These are phyloP conservation scores for Corylus americana DNA, from an alignment of 306 rosid genomes.

Conservation along the genomic window DNA sequence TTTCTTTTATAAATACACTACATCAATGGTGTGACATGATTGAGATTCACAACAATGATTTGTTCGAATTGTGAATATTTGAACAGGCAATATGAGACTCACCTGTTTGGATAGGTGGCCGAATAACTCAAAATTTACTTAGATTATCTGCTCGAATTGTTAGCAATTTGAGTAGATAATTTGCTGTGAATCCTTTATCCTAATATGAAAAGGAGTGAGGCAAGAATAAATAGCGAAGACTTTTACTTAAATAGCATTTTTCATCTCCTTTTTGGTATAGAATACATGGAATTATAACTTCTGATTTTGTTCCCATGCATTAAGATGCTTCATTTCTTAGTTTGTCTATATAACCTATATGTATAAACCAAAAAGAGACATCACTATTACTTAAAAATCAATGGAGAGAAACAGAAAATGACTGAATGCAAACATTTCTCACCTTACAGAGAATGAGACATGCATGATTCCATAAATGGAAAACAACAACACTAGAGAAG, in stretches of 20 bases:
- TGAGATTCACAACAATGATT: too few species aligned
- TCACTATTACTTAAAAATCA: not conserved
- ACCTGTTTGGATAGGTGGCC: too few species aligned
- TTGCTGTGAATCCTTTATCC: too few species aligned
- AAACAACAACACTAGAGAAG: not conserved
- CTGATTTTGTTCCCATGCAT: not conserved
- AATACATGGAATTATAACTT: not conserved
- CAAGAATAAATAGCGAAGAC: not conserved
- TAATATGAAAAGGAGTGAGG: not conserved
- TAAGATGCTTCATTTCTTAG: not conserved
- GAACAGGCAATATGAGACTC: too few species aligned
- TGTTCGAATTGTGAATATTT: too few species aligned
- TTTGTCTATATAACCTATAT: not conserved
- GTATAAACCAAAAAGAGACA: not conserved
- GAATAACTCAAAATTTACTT: too few species aligned
- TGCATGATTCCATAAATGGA: not conserved
- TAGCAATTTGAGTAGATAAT: too few species aligned
- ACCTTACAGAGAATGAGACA: not conserved
- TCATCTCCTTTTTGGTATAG: not conserved
- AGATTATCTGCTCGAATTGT: too few species aligned
- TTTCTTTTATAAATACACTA: not conserved
- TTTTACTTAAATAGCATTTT: not conserved
- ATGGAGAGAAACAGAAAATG: not conserved
- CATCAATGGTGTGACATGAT: not conserved
- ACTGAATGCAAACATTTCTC: not conserved